Conservation (phyloP, 192 early-diverging fungal species). For the Phlyctochytrium bullatum region DNA sequence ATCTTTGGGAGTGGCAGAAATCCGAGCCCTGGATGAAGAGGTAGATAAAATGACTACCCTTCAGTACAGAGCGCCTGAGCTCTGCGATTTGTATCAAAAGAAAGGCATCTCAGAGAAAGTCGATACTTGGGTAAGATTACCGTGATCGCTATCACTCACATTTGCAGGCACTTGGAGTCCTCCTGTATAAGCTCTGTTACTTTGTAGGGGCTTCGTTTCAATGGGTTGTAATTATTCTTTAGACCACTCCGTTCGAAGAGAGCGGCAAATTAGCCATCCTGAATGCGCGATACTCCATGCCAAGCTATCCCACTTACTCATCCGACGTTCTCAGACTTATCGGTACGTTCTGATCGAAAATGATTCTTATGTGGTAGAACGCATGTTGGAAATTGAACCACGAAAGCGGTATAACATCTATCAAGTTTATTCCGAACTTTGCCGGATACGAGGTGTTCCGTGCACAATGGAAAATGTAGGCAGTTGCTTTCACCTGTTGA, state of each 20-base stretch:
- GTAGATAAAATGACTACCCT: slow-evolving; percentile 82
- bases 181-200: slow-evolving; percentile 95
- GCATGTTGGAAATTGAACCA: slow-evolving; percentile 77
- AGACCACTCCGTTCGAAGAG: slow-evolving; percentile 94
- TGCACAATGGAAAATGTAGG: not conserved
- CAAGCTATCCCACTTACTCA: slow-evolving; percentile 60
- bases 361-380: slow-evolving; percentile 34
- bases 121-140: slow-evolving; percentile 48
- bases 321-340: slow-evolving; percentile 39
- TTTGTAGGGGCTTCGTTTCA: slow-evolving; percentile 47
- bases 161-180: slow-evolving; percentile 79
- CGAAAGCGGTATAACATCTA: slow-evolving; percentile 76
- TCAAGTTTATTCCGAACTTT: slow-evolving; percentile 68
- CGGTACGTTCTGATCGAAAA: slow-evolving; percentile 19
- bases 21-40: slow-evolving; percentile 83
- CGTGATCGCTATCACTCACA: not conserved
- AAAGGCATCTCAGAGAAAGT: slow-evolving; percentile 83
- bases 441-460: slow-evolving; percentile 43
- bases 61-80: slow-evolving; percentile 94
- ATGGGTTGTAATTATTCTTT: slow-evolving; percentile 12
- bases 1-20: slow-evolving; percentile 61
- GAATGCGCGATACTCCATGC: slow-evolving; percentile 81
- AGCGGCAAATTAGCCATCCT: slow-evolving; percentile 82
- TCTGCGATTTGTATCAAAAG: slow-evolving; percentile 88
- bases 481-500: too few species aligned